Evolutionary conservation across 2,329 filamentous ascomycete species (phyloP).

Genomic region (Alternaria triticimaculans): DNA sequence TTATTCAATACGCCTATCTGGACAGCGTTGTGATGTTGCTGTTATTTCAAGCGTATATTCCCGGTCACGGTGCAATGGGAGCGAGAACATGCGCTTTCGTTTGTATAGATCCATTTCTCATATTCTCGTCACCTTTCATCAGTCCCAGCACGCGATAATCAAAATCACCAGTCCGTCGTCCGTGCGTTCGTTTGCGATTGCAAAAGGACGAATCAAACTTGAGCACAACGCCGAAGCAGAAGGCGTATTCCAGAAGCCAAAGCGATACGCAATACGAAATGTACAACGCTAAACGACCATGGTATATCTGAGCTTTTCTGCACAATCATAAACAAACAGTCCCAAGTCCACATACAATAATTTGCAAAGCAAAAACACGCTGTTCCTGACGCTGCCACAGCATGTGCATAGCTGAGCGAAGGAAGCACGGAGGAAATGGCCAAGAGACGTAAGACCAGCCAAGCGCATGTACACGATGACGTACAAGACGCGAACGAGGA

Average conservation of each 20-base stretch:
- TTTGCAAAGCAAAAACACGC: neutral
- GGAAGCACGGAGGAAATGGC: neutral
- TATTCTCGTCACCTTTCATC: neutral
- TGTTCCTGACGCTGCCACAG: neutral
- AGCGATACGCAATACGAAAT: conserved; percentile 5
- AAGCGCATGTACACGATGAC: neutral
- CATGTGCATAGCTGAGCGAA: neutral
- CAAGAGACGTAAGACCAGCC: neutral
- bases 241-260: conserved; percentile 10
- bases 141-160: neutral
- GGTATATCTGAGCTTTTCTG: conserved; percentile 32
- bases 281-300: conserved; percentile 18
- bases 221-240: conserved; percentile 6
- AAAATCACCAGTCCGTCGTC: neutral
- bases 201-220: neutral
- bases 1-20: neutral
- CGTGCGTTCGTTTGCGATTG: neutral
- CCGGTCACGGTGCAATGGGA: neutral
- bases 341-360: neutral
- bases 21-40: neutral
- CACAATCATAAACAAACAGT: neutral
- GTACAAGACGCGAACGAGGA: neutral
- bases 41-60: neutral
- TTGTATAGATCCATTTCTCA: neutral
- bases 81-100: neutral